Conservation (phyloP, 176 grass and related monocot species). For the Tillandsia fasciculata region DNA sequence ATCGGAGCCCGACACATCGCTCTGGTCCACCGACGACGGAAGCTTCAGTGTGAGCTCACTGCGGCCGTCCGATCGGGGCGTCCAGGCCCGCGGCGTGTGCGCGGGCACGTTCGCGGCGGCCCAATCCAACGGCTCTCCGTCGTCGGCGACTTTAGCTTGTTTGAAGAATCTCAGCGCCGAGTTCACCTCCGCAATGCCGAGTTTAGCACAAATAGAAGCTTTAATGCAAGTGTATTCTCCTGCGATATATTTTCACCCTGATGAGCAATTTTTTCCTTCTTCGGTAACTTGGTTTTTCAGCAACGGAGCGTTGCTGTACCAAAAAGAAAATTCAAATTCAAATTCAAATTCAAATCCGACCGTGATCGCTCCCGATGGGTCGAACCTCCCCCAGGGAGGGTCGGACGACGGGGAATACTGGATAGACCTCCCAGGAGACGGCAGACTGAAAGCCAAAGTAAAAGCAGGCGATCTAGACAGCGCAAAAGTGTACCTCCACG, state of each 20-base stretch:
- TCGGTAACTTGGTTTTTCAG: constrained; percentile 79
- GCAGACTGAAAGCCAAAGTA: constrained; percentile 21
- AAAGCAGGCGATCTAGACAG: constrained; percentile 57
- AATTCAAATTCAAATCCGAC: constrained; percentile 21
- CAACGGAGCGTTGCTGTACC: constrained; percentile 65
- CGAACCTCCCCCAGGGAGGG: constrained; percentile 66
- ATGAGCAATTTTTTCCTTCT: constrained; percentile 52
- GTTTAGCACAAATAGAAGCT: constrained; percentile 42
- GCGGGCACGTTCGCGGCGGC: constrained; percentile 44
- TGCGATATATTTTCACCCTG: constrained; percentile 54
- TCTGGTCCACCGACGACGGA: constrained; percentile 46
- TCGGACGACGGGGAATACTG: constrained; percentile 65
- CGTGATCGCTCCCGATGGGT: constrained; percentile 45
- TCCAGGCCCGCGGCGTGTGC: constrained; percentile 44
- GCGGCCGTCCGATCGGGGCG: constrained; percentile 34
- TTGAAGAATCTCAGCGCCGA: constrained; percentile 49
- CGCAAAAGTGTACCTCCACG: constrained; percentile 54
- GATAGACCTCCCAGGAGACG: constrained; percentile 65
- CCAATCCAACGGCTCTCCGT: constrained; percentile 6
- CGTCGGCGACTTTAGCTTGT: constrained; percentile 28
- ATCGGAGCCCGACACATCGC: constrained; percentile 37
- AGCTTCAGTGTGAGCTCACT: constrained; percentile 29
- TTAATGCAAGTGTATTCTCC: constrained; percentile 60
- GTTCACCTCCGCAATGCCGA: constrained; percentile 49
- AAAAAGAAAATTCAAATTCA: constrained; percentile 31